These are phyloP conservation scores for Iris pallida DNA, from an alignment of 116 monocot genomes.

Conservation along the genomic window DNA sequence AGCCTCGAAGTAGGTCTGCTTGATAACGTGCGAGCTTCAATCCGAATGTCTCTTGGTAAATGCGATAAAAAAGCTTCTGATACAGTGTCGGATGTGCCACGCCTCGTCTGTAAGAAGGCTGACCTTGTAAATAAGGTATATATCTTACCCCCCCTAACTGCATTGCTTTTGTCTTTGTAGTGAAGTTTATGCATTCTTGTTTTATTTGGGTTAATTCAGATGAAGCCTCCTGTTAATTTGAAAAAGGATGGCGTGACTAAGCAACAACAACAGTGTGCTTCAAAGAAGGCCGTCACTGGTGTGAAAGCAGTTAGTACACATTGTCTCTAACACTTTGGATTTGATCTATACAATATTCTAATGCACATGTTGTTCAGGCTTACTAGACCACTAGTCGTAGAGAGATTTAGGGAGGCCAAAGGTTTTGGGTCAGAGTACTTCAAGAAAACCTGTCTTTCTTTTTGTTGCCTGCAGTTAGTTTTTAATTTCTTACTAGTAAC, in stretches of 20 bases:
- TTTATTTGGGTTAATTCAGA: slow-evolving; percentile 33
- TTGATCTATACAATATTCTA: too few species aligned
- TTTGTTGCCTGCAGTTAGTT: too few species aligned
- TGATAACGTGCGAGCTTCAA: slow-evolving; percentile 69
- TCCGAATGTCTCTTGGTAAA: slow-evolving; percentile 48
- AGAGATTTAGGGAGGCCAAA: too few species aligned
- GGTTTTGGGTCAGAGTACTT: too few species aligned
- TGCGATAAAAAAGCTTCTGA: slow-evolving; percentile 17
- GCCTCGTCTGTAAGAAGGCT: slow-evolving; percentile 31
- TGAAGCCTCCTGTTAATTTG: slow-evolving; percentile 23
- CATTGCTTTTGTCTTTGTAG: background rate
- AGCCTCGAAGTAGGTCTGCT: slow-evolving; percentile 64
- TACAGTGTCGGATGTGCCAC: slow-evolving; percentile 7
- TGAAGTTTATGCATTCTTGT: slow-evolving; percentile 1
- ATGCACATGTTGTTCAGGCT: too few species aligned
- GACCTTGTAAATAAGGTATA: slow-evolving; percentile 40
- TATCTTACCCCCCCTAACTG: background rate
- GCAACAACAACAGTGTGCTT: slow-evolving; percentile 11
- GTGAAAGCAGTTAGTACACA: slow-evolving; percentile 14
- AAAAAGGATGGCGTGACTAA: slow-evolving; percentile 20
- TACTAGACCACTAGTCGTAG: too few species aligned
- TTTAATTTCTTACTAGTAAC: too few species aligned
- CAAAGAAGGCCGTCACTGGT: slow-evolving; percentile 12
- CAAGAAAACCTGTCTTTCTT: too few species aligned
- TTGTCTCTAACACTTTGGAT: too few species aligned